phyloP scores from a whole-genome alignment of 2,329 filamentous ascomycete species.

The Diaporthe aspalathi region DNA sequence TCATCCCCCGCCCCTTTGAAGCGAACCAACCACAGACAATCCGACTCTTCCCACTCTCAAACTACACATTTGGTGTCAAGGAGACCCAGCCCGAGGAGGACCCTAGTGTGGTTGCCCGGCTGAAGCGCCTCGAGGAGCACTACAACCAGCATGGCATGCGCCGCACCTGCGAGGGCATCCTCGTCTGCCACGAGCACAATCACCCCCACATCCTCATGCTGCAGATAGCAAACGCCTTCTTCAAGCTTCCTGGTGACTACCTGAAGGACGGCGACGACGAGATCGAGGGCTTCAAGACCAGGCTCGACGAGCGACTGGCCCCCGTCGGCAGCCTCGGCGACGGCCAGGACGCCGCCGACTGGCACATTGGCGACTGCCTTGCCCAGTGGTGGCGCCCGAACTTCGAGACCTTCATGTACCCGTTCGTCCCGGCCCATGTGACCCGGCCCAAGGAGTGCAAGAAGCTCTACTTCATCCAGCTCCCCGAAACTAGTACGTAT shows the following conservation, averaged over 20 bases:
- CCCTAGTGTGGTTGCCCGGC: conserved; percentile 89
- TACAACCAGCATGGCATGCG: conserved; percentile 94
- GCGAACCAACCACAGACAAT: conserved; percentile 90
- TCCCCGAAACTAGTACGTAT: conserved; percentile 86
- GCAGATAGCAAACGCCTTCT: conserved; percentile 99
- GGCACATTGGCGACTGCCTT: conserved; percentile 93
- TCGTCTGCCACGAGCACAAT: conserved; percentile 99
- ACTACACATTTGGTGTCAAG: conserved; percentile 99
- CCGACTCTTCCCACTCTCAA: conserved; percentile 92
- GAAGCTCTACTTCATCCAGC: conserved; percentile 96
- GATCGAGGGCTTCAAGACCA: conserved; percentile 91
- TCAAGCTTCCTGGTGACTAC: conserved; percentile 98
- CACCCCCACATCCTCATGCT: conserved; percentile 99
- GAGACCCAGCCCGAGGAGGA: conserved; percentile 99
- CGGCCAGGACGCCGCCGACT: conserved; percentile 85
- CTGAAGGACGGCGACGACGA: conserved; percentile 90
- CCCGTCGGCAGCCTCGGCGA: conserved; percentile 89
- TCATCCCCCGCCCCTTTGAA: conserved; percentile 85
- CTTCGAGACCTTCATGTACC: conserved; percentile 99
- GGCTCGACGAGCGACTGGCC: conserved; percentile 92
- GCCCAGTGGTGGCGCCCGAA: conserved; percentile 99
- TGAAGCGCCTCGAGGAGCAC: conserved; percentile 96
- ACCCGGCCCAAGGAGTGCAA: conserved; percentile 98
- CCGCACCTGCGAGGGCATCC: conserved; percentile 93
- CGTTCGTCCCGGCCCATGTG: conserved; percentile 95